Base-by-base conservation (phyloP, 257 asterid genomes). In the Scutellaria baicalensis region DNA sequence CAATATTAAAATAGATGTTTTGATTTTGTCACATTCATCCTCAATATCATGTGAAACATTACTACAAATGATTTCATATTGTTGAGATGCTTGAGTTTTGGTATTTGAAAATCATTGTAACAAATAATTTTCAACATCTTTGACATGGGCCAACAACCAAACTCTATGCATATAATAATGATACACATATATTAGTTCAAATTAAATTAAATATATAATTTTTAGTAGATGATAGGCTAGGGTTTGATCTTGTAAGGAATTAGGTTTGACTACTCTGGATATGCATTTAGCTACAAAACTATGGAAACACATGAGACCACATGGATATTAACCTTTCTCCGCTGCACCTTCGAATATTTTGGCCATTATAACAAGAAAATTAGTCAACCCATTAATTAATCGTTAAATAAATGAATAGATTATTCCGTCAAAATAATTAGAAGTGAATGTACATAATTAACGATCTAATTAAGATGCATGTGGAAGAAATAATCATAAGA, bases 281-380 rank as follows among this genome's bases (percentile, higher is more conserved):
- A 27, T 62, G 42, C 14, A 43, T 48, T 21, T 68, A 72, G 68
- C 69, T 21, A 42, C 43, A 68, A 64, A 38, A 73, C 5, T 61
- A 79, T 52, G 76, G 76, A 72, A 79, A 80, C 95, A 84, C 92
- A 81, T 83, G 91, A 89, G 83, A 79, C 88, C 94, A 86, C 90
- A 85, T 85, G 94, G 88, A 86, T 59, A 45, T 35, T 71, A 75
- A 77, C 69, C 69, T 71, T 74, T 79, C 67, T 23, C 38, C 69
- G 61, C 76, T 62, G 70, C 80, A 38, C 7, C 21, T 58, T 43
- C 68, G 75, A 79, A 80, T 78, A 76, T 70, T 78, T 12, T 27
- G 78, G 60, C 73, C 59, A 75, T 47, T 61, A 65, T 71, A 68
- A 49, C 33, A 54, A 68, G 76, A 80, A 59, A 67, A 72, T 17